Base-by-base conservation (phyloP, 202 grass and related monocot species). In the Elaeis oleifera region DNA sequence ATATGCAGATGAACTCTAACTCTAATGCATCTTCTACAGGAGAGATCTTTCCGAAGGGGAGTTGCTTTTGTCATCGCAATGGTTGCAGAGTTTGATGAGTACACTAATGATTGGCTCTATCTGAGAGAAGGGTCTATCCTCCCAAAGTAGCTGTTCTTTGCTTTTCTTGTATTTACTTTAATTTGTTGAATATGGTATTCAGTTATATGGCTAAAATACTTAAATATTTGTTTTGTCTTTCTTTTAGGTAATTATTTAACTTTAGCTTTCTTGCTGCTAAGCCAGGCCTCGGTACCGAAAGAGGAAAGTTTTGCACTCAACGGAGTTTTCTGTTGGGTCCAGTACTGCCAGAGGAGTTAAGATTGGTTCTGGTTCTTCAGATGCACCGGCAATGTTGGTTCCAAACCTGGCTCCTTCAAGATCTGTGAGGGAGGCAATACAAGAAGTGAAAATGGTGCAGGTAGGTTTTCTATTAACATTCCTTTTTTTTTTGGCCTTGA, bases 61-160 rank as follows among this genome's bases (percentile, higher is more conserved):
- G 76, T 81, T 64, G 85, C 83, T 1, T 95, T 86, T 84, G 86
- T 95, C 16, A 75, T 95, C 7, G 79, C 90, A 27, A 84, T 95
- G 80, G 86, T 95, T 68, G 83, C 90, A 0, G 90, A 95, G 76
- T 95, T 95, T 67, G 90, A 95, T 54, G 90, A 95, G 56, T 95
- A 90, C 69, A 95, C 90, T 49, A 95, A 95, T 73, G 90, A 95
- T 57, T 95, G 90, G 90, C 86, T 95, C 52, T 90, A 95, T 78
- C 80, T 95, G 18, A 84, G 86, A 0, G 90, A 95, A 75, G 90
- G 90, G 44, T 84, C 90, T 23, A 11, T 95, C 68, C 86, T 95
- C 56, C 90, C 90, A 21, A 95, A 73, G 90, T 95, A 90, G 19
- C 22, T 17, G 0, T 62, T 49, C 53, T 70, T 49, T 23, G 23